Percentiles rank a stretch among this genome's conserved stretches.
These are phyloP conservation scores for Karstenula rhodostoma DNA, from an alignment of 2,329 filamentous ascomycete species.

Conservation along the genomic window DNA sequence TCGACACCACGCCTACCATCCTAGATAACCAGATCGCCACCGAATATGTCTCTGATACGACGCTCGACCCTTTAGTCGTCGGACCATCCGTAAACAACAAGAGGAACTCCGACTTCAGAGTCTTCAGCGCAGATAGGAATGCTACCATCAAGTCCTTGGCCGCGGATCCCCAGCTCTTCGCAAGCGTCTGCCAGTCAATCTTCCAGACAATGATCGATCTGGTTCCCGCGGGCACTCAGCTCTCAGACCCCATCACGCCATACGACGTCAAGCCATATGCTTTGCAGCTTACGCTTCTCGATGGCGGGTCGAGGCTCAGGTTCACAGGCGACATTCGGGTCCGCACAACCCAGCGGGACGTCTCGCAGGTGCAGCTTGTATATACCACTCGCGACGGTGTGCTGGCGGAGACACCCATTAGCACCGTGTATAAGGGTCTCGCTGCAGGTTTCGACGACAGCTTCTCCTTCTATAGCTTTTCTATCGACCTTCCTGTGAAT, in stretches of 20 bases:
- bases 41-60: constrained; percentile 64
- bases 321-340: constrained; percentile 67
- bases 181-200: constrained; percentile 58
- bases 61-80: constrained; percentile 64
- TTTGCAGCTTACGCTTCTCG: constrained; percentile 63
- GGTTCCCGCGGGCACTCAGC: constrained; percentile 60
- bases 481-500: constrained; percentile 60
- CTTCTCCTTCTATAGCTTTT: constrained; percentile 56
- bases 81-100: constrained; percentile 57
- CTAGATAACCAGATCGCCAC: constrained; percentile 67
- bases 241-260: constrained; percentile 62
- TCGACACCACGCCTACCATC: constrained; percentile 57
- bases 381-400: constrained; percentile 66
- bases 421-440: constrained; percentile 57
- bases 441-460: constrained; percentile 67
- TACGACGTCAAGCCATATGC: constrained; percentile 68
- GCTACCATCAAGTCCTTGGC: constrained; percentile 61
- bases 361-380: constrained; percentile 60
- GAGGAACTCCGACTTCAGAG: constrained; percentile 63
- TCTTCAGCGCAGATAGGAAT: constrained; percentile 64
- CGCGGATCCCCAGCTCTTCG: constrained; percentile 54
- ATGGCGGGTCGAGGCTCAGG: constrained; percentile 58
- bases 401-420: constrained; percentile 56
- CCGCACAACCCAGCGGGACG: constrained; percentile 58
- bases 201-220: constrained; percentile 70